These are phyloP conservation scores for Ustilago cynodontis DNA, from an alignment of 1,284 basidiomycete genomes.

Conservation along the genomic window DNA sequence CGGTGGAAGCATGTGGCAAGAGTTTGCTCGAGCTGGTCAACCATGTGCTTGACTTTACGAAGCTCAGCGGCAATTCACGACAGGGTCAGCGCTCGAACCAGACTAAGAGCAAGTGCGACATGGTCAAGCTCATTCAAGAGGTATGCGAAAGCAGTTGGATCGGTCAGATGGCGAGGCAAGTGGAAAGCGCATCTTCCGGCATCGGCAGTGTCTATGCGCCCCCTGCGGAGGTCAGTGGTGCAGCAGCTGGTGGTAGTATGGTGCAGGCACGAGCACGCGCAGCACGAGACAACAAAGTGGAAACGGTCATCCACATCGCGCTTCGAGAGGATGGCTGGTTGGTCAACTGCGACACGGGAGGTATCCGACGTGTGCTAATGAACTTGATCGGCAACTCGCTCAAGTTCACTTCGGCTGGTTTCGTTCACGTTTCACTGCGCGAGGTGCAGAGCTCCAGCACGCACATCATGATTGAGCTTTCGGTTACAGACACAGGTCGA, in stretches of 20 bases:
- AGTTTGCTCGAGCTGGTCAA: constrained; percentile 79
- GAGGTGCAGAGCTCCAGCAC: constrained; percentile 76
- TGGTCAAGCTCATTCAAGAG: constrained; percentile 91
- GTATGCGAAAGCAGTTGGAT: constrained; percentile 96
- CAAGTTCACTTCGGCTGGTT: constrained; percentile 89
- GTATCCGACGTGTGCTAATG: constrained; percentile 91
- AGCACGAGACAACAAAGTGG: constrained; percentile 74
- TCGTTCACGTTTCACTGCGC: constrained; percentile 85
- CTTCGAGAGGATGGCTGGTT: constrained; percentile 82
- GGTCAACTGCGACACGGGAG: constrained; percentile 89
- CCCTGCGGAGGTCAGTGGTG: constrained; percentile 36
- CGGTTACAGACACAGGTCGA: constrained; percentile 91
- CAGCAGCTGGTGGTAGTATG: constrained; percentile 10
- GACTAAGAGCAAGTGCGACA: constrained; percentile 72
- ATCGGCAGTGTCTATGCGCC: constrained; percentile 94
- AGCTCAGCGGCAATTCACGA: constrained; percentile 82
- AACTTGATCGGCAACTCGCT: constrained; percentile 92
- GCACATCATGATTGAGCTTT: constrained; percentile 82
- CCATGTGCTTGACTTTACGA: constrained; percentile 96
- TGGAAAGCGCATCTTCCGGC: constrained; percentile 71
- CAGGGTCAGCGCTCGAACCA: constrained; percentile 31
- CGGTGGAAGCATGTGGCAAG: constrained; percentile 72
- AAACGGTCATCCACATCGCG: constrained; percentile 89
- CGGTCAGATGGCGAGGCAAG: constrained; percentile 84
- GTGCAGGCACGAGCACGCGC: constrained; percentile 38